Base-by-base conservation (phyloP, 768 basidiomycete genomes). In the Hysterangium stoloniferum region DNA sequence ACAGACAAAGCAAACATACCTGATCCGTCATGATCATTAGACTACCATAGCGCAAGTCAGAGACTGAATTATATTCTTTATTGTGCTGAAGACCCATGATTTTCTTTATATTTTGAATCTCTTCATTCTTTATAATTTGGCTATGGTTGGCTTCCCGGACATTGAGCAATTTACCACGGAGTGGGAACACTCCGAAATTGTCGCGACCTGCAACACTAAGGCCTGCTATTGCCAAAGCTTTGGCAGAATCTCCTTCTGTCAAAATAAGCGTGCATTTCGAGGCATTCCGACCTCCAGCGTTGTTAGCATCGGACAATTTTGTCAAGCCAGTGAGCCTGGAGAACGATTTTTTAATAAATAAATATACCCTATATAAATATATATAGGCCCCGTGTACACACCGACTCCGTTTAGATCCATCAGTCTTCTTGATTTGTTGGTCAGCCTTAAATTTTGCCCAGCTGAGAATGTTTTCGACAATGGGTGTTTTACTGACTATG, bases 11-110 rank as follows among this genome's bases (percentile, higher is more conserved):
- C 7, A 8, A 15, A 66, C 76, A 42, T 47, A 91, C 93, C 79
- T 97, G 95, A 84, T 99, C 96, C 4, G 96, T 91, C 96, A 99
- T 99, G 59, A 99, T 90, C 96, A 99, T 99, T 43, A 99, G 64
- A 45, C 84, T 82, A 1, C 96, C 96, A 60, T 99, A 99, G 24
- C 96, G 81, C 59, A 99, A 67, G 56, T 76, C 83, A 31, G 62
- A 63, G 13, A 78, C 68, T 45, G 74, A 77, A 33, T 70, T 70
- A 66, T 99, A 99, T 56, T 86, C 84, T 67, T 93, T 93, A 62
- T 86, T 89, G 62, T 96, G 91, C 63, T 94, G 91, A 48, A 98
- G 68, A 4, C 96, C 96, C 75, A 99, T 80, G 60, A 98, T 98
- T 71, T 96, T 90, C 78, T 94, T 95, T 75, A 99, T 91, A 55